Conservation (phyloP, 1,284 basidiomycete species). For the Pseudomicrostroma phylloplanum region DNA sequence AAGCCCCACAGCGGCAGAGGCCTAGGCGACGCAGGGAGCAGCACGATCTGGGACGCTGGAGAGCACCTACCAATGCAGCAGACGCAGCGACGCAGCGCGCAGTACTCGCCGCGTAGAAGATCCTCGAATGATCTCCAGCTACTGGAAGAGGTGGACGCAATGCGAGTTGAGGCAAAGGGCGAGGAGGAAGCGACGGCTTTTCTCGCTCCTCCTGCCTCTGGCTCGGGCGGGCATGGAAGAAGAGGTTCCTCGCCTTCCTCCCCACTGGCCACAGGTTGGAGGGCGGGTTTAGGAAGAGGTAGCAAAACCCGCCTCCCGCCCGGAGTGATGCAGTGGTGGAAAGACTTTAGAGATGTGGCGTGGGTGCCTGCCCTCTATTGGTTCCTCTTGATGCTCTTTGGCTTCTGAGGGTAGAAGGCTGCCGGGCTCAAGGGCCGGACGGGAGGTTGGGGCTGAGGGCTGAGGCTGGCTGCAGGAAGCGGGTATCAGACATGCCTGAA, state of each 20-base stretch:
- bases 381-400: constrained; percentile 1
- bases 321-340: neutral
- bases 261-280: neutral
- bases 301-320: neutral
- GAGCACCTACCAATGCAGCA: neutral
- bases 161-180: neutral
- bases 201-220: too few species aligned
- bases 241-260: neutral
- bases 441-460: too few species aligned
- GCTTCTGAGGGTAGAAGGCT: neutral
- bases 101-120: neutral
- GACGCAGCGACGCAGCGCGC: neutral
- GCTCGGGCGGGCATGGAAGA: too few species aligned
- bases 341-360: neutral
- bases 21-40: neutral
- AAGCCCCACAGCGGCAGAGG: neutral
- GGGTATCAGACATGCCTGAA: too few species aligned
- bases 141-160: neutral
- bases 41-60: neutral
- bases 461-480: too few species aligned
- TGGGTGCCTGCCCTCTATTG: constrained; percentile 2
- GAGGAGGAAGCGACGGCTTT: neutral
- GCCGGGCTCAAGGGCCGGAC: too few species aligned
- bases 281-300: neutral
- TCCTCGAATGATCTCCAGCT: neutral